Evolutionary conservation across 108 stramenopile genomes (phyloP), one percentile per base, ranked within the genome.

Genomic region (Seminavis robusta): DNA sequence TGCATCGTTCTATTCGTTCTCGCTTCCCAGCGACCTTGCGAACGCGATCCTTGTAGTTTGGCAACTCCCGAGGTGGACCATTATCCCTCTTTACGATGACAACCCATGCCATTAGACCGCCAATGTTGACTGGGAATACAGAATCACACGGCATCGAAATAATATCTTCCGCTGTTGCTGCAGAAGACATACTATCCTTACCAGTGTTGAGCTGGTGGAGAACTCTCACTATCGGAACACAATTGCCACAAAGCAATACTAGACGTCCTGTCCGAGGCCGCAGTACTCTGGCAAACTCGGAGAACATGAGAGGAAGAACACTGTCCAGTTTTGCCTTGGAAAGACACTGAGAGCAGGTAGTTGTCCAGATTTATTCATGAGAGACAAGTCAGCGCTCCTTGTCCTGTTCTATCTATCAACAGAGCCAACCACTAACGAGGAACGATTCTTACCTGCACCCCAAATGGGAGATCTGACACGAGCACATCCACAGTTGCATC

Each of bases 391-490:
- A n/a, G n/a, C n/a, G n/a, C n/a, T n/a, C n/a, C n/a, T n/a, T n/a
- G n/a, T n/a, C n/a, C n/a, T n/a, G n/a, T n/a, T n/a, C n/a, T n/a
- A n/a, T n/a, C n/a, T n/a, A n/a, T n/a, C n/a, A n/a, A n/a, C n/a
- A n/a, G n/a, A n/a, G n/a, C n/a, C n/a, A n/a, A n/a, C n/a, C n/a
- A n/a, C n/a, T n/a, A n/a, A n/a, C n/a, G n/a, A n/a, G n/a, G n/a
- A n/a, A n/a, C n/a, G n/a, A n/a, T n/a, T n/a, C n/a, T n/a, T n/a
- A n/a, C n/a, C n/a, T n/a, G n/a, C 43, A 73, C 52, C 8, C 84
- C 84, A 63, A 86, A 86, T 33, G 84, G 84, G 19, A 86, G 64
- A 55, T 86, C 84, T 15, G 80, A 77, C 7, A 82, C 61, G 7
- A 76, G 41, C 9, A 45, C 73, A 53, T 86, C 84, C 16, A 80